Percentiles rank a stretch among this genome's conserved stretches.
Conservation (phyloP, 805 yeast species). For the Scheffersomyces ergatensis region DNA sequence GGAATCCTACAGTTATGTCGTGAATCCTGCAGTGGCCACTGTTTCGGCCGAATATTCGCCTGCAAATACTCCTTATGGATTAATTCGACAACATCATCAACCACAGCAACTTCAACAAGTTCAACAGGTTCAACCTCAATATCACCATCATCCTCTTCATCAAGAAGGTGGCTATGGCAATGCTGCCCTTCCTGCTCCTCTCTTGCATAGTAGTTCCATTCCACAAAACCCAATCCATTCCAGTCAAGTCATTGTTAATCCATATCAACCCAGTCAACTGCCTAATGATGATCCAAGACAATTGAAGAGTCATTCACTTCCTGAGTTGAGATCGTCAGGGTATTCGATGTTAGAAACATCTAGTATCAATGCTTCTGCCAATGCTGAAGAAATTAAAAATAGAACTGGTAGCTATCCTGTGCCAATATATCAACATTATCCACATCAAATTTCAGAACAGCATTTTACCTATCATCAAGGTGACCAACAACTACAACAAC, state of each 20-base stretch:
- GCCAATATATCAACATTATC: conserved; percentile 1
- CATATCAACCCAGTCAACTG: neutral
- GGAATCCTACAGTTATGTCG: neutral
- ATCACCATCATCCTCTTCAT: too few species aligned
- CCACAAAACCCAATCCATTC: neutral
- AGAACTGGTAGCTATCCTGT: neutral
- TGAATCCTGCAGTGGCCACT: neutral
- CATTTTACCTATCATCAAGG: neutral
- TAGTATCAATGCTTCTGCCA: neutral
- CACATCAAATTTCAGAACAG: conserved; percentile 1
- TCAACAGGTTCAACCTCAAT: too few species aligned
- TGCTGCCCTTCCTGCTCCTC: neutral
- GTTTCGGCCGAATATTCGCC: neutral
- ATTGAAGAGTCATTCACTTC: neutral
- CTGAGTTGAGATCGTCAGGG: neutral
- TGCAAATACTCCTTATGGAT: neutral
- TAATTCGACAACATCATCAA: neutral
- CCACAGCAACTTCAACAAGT: neutral
- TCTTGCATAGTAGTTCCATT: neutral
- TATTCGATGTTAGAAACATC: neutral
- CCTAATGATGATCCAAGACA: neutral
- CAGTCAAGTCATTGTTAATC: neutral
- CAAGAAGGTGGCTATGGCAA: neutral
- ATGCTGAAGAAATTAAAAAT: neutral
- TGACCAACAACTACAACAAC: too few species aligned